Base-by-base conservation (phyloP, 257 asterid species). In the Solanum lycopersicoides region DNA sequence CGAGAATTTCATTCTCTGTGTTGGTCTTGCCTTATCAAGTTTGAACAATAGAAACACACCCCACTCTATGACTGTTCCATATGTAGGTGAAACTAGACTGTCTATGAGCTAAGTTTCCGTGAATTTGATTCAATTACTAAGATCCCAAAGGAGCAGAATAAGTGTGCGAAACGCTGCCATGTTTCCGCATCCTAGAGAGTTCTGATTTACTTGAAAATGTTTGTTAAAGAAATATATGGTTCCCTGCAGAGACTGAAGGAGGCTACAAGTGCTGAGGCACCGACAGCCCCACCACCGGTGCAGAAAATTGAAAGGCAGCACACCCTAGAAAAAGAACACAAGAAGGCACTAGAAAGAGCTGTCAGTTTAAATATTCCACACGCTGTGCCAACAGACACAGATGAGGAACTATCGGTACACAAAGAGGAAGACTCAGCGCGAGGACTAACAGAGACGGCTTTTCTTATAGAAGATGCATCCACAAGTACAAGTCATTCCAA, bases 301-400 rank as follows among this genome's bases (percentile, higher is more conserved):
- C 96, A 92, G 90, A 95, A 90, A 89, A 85, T 97, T 25, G 93
- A 88, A 34, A 93, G 99, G 91, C 87, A 90, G 91, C 88, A 87
- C 83, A 95, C 99, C 5, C 69, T 95, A 39, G 96, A 95, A 89
- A 93, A 93, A 84, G 99, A 97, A 92, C 99, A 97, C 94, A 93
- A 92, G 88, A 98, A 94, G 86, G 99, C 99, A 41, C 72, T 97
- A 85, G 95, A 97, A 88, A 94, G 98, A 90, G 99, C 99, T 4
- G 93, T 95, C 42, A 93, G 94, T 83, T 89, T 95, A 91, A 97
- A 97, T n/a, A 93, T 97, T 90, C 99, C 99, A 82, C 93, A 95
- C 42, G 98, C 99, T 2, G 93, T 90, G 39, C 56, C 89, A 56
- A 23, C 90, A 8, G 84, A 86, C 6, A 93, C 89, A 88, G 93